phyloP scores from a whole-genome alignment of 192 early-diverging fungal species.

The Phycomyces nitens region DNA sequence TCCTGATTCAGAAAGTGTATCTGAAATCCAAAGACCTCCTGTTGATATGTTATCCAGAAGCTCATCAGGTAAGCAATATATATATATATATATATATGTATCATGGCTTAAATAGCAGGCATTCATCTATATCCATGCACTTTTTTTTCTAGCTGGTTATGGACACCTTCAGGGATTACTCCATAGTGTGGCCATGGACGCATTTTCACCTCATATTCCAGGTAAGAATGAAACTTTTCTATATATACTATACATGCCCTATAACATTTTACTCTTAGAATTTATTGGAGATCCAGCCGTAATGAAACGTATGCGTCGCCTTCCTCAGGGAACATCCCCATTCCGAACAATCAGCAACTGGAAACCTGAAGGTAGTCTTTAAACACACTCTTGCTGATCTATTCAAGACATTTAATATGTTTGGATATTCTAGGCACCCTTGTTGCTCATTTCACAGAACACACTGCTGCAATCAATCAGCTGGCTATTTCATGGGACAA shows the following conservation, averaged over 20 bases:
- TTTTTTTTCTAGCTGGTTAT: constrained; percentile 19
- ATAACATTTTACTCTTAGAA: constrained; percentile 15
- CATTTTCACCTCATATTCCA: constrained; percentile 38
- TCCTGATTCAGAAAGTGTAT: background rate
- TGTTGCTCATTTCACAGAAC: constrained; percentile 80
- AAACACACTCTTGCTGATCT: background rate
- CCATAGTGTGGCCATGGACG: constrained; percentile 51
- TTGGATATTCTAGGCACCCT: constrained; percentile 46
- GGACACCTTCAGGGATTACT: constrained; percentile 39
- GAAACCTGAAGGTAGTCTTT: constrained; percentile 65
- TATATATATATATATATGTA: too few relatives aligned
- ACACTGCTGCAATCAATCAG: constrained; percentile 73
- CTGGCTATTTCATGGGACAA: constrained; percentile 68
- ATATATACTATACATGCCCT: too few relatives aligned
- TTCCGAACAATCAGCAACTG: constrained; percentile 52
- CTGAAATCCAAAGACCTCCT: background rate
- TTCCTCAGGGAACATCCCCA: constrained; percentile 33
- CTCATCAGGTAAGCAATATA: constrained; percentile 4
- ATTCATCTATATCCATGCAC: too few relatives aligned
- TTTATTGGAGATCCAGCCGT: constrained; percentile 23
- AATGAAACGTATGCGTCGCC: constrained; percentile 28
- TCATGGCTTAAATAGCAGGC: too few relatives aligned
- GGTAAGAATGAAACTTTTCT: constrained; percentile 15
- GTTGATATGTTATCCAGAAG: background rate
- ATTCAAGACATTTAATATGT: too few relatives aligned